phyloP scores from a whole-genome alignment of 2,329 filamentous ascomycete species.

The Fusarium tricinctum region DNA sequence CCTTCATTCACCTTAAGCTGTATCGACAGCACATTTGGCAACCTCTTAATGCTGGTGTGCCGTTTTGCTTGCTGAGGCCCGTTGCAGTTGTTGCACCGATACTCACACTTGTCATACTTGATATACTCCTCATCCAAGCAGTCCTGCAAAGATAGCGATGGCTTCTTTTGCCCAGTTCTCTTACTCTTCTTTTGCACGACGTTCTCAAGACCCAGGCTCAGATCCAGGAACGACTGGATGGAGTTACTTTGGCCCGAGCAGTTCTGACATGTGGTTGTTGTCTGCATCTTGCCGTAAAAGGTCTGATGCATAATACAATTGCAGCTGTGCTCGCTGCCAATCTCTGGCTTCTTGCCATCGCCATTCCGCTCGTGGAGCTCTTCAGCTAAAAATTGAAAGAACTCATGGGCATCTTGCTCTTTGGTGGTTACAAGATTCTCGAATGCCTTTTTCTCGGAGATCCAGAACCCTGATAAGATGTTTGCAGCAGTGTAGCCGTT shows the following conservation, averaged over 20 bases:
- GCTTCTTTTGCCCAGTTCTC: constrained; percentile 64
- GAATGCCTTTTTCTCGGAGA: constrained; percentile 79
- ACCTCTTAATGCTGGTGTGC: constrained; percentile 83
- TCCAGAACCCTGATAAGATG: constrained; percentile 91
- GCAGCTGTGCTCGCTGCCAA: constrained; percentile 75
- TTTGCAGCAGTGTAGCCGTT: constrained; percentile 93
- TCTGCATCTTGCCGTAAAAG: constrained; percentile 92
- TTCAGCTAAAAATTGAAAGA: constrained; percentile 95
- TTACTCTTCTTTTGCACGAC: constrained; percentile 75
- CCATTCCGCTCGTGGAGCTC: constrained; percentile 88
- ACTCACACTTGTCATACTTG: constrained; percentile 87
- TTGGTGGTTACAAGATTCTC: constrained; percentile 88
- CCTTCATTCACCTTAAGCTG: constrained; percentile 81
- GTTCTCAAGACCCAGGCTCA: constrained; percentile 87
- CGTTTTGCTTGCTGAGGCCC: constrained; percentile 84
- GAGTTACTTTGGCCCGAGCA: constrained; percentile 87
- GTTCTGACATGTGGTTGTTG: constrained; percentile 89
- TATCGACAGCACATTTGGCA: constrained; percentile 91
- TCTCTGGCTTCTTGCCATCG: constrained; percentile 74
- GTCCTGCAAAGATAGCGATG: constrained; percentile 69
- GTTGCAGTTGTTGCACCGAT: constrained; percentile 86
- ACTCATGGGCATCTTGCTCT: constrained; percentile 97
- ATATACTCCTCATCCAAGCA: constrained; percentile 91
- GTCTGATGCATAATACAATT: constrained; percentile 94
- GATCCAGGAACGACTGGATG: constrained; percentile 89